Evolutionary conservation across 306 rosid species (phyloP), one percentile per base, ranked within the genome.

Genomic region (Crataegus laevigata): DNA sequence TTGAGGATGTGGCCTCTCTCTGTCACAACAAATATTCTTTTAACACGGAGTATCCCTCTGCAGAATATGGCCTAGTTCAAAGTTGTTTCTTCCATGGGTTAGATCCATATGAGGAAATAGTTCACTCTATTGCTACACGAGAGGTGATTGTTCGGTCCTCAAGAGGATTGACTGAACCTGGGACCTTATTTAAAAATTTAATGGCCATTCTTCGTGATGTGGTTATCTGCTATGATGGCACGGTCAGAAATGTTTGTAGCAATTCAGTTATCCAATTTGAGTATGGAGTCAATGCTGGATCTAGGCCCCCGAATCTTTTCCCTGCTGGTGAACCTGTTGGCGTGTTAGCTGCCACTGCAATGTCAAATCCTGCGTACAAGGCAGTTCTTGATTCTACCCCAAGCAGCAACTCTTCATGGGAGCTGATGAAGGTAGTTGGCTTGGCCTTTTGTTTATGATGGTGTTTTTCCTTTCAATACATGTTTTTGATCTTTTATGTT

Each of bases 291-390:
- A 82, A 82, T 47, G 72, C 79, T 47, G 91, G 90, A 74, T 82
- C 78, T 38, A 68, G 57, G 42, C 69, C 84, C 17, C 79, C 79
- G 11, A 86, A 66, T 68, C 73, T 92, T 29, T 89, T 89, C 68
- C 97, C 99, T 81, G 82, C 99, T 22, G 99, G 99, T 11, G 99
- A 92, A 87, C 99, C 99, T 68, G 99, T 94, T 59, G 99, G 99
- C 12, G 97, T 92, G 68, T 82, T 94, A 78, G 99, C 97, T 65
- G 99, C 99, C 69, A 94, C 99, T 5, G 85, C 97, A 0, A 94
- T 94, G 97, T 94, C 99, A 15, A 94, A 87, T 84, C 99, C 99
- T 84, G 99, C 99, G 4, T 94, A 92, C 70, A 92, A 91, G 76
- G 97, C 98, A 34, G 99, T 94, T 69, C 97, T 94, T 77, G 99